phyloP scores from a whole-genome alignment of 441 rosid species.

The Kokia cookei region DNA sequence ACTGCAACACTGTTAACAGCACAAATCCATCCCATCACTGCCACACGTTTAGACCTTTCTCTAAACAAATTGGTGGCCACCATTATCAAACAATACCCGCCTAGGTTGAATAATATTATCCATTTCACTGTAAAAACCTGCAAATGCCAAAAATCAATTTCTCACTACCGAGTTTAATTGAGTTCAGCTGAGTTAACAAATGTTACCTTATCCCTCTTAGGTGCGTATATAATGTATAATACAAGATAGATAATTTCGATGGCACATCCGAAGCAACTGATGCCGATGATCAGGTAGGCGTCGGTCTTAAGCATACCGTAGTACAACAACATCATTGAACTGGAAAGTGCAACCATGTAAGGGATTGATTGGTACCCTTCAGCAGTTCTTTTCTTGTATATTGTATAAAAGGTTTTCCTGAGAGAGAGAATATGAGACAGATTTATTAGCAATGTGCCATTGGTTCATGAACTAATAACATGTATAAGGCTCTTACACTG shows the following conservation, averaged over 20 bases:
- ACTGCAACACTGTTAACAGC: slow-evolving; percentile 54
- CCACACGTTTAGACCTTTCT: slow-evolving; percentile 24
- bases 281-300: slow-evolving; percentile 44
- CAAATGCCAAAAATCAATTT: neutral
- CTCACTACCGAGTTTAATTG: neutral
- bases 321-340: slow-evolving; percentile 54
- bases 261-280: slow-evolving; percentile 55
- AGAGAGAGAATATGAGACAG: neutral
- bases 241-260: slow-evolving; percentile 45
- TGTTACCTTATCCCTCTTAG: slow-evolving; percentile 45
- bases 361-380: slow-evolving; percentile 73
- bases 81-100: slow-evolving; percentile 33
- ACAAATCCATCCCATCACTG: slow-evolving; percentile 54
- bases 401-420: slow-evolving; percentile 65
- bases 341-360: slow-evolving; percentile 48
- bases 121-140: slow-evolving; percentile 45
- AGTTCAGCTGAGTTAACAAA: neutral
- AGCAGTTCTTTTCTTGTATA: slow-evolving; percentile 61
- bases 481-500: slow-evolving; percentile 39
- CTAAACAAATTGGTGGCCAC: slow-evolving; percentile 21
- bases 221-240: slow-evolving; percentile 44
- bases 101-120: slow-evolving; percentile 38
- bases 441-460: neutral
- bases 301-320: slow-evolving; percentile 58
- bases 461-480: neutral